Conservation (phyloP, 331 rosid species). For the Quercus lobata region DNA sequence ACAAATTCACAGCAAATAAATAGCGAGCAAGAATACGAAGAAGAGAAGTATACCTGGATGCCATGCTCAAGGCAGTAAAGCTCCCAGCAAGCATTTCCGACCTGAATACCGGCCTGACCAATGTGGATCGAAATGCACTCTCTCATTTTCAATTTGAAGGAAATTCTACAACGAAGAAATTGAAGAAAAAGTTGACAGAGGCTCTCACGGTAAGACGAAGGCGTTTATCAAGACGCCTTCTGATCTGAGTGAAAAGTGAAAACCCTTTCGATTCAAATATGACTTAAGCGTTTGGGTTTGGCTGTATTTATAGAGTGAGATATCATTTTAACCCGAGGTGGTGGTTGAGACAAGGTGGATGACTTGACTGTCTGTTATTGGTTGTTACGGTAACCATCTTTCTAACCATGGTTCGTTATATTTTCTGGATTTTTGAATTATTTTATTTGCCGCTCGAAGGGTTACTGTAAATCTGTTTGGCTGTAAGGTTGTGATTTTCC, state of each 20-base stretch:
- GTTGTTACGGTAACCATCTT: constrained; percentile 13
- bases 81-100: constrained; percentile 98
- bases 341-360: neutral
- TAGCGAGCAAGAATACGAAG: rapidly evolving
- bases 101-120: constrained; percentile 99
- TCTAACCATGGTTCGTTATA: constrained; percentile 42
- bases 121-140: constrained; percentile 97
- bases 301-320: constrained; percentile 30
- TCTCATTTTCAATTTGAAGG: constrained; percentile 48
- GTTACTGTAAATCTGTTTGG: neutral
- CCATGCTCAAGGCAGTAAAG: constrained; percentile 97
- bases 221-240: constrained; percentile 98
- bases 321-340: neutral
- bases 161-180: neutral
- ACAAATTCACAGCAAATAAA: neutral
- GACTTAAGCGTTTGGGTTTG: rapidly evolving
- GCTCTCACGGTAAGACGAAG: constrained; percentile 21
- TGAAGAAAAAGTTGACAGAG: neutral
- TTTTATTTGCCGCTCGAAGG: constrained; percentile 42
- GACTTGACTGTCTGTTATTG: constrained; percentile 32
- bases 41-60: constrained; percentile 43
- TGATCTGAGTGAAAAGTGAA: constrained; percentile 31
- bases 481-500: neutral
- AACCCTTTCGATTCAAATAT: neutral
- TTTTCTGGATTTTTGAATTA: constrained; percentile 2